phyloP scores from a whole-genome alignment of 495 filamentous ascomycete species.

The Penicilliopsis zonata region DNA sequence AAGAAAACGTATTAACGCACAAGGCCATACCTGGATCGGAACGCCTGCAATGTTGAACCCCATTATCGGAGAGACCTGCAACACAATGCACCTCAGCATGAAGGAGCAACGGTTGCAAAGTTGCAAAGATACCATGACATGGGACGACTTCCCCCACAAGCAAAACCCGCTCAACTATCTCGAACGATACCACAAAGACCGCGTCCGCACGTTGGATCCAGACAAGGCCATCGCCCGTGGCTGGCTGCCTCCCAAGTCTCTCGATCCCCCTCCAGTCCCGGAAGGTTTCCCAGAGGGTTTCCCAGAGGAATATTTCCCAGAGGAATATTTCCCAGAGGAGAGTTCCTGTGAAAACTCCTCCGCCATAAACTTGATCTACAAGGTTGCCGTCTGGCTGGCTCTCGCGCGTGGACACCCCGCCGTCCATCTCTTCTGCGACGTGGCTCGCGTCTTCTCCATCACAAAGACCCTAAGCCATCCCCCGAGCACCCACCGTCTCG shows the following conservation, averaged over 20 bases:
- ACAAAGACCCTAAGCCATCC: slow-evolving; percentile 1
- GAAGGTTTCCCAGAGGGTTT: too few relatives aligned
- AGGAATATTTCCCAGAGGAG: too few relatives aligned
- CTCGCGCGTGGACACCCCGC: slow-evolving; percentile 14
- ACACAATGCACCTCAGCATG: slow-evolving; percentile 10
- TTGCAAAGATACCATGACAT: slow-evolving; percentile 12
- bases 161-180: slow-evolving; percentile 50
- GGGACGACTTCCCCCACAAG: slow-evolving; percentile 40
- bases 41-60: slow-evolving; percentile 6
- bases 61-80: too few relatives aligned
- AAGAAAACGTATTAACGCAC: too few relatives aligned
- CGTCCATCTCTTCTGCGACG: slow-evolving; percentile 18
- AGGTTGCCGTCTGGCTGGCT: slow-evolving; percentile 13
- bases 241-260: slow-evolving; percentile 9
- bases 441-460: slow-evolving; percentile 8
- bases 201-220: slow-evolving; percentile 4
- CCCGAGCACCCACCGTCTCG: slow-evolving; percentile 1
- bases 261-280: slow-evolving; percentile 6
- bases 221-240: slow-evolving; percentile 7
- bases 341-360: too few relatives aligned
- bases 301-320: too few relatives aligned
- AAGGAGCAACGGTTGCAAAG: slow-evolving; percentile 11
- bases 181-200: slow-evolving; percentile 32
- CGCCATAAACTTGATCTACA: slow-evolving; percentile 12
- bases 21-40: slow-evolving; percentile 8